These are phyloP conservation scores for Sclerotinia minor DNA, from an alignment of 2,329 filamentous ascomycete genomes.

Conservation along the genomic window DNA sequence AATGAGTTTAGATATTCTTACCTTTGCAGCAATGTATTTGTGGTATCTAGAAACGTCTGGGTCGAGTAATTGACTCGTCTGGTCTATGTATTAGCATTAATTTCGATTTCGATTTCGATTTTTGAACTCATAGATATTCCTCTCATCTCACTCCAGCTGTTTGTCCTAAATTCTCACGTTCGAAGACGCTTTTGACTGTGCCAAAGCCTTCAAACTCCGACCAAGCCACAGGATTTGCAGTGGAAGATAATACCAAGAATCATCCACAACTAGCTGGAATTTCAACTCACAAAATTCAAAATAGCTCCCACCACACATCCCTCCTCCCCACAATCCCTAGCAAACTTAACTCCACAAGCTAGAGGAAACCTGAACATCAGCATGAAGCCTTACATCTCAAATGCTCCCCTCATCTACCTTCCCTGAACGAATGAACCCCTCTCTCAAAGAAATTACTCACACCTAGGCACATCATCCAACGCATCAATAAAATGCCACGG, in stretches of 20 bases:
- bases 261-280: neutral
- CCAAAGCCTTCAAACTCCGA: neutral
- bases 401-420: neutral
- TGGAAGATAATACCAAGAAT: neutral
- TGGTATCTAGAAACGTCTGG: constrained; percentile 46
- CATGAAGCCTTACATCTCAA: neutral
- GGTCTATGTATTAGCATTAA: constrained; percentile 45
- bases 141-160: neutral
- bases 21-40: constrained; percentile 60
- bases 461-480: constrained; percentile 58
- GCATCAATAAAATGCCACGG: constrained; percentile 71
- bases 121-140: too few relatives aligned
- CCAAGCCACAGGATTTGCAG: neutral
- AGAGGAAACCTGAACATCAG: neutral
- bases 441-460: constrained; percentile 1
- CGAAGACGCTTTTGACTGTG: neutral
- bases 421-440: too few relatives aligned
- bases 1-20: constrained; percentile 20
- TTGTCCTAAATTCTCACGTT: neutral
- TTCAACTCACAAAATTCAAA: constrained; percentile 39
- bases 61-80: constrained; percentile 38
- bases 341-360: constrained; percentile 57
- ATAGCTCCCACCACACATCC: constrained; percentile 60
- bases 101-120: neutral
- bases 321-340: constrained; percentile 60